Evolutionary conservation across 441 rosid species (phyloP).

Genomic region (Euphorbia corollata): DNA sequence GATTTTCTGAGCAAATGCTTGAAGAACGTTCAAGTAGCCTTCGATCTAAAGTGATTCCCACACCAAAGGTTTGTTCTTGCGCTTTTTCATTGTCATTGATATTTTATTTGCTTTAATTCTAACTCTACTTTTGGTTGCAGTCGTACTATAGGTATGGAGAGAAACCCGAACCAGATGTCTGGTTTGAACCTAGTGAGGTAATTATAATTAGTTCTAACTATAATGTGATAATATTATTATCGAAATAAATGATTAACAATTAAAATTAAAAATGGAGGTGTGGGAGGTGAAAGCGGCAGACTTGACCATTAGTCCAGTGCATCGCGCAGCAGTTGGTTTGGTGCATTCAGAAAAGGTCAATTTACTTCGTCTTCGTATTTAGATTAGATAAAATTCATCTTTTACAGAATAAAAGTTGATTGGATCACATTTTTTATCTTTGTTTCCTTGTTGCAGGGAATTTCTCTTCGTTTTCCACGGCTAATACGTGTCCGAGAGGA

Average conservation of each 20-base stretch:
- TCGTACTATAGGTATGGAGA: constrained; percentile 66
- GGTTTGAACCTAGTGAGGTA: constrained; percentile 94
- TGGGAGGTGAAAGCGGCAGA: constrained; percentile 99
- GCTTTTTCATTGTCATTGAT: constrained; percentile 4
- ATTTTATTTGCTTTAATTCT: constrained; percentile 12
- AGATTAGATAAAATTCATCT: too few relatives aligned
- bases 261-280: constrained; percentile 37
- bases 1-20: constrained; percentile 77
- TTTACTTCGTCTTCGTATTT: constrained; percentile 15
- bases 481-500: constrained; percentile 73
- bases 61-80: constrained; percentile 56
- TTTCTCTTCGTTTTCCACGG: constrained; percentile 84
- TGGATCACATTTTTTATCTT: background rate
- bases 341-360: constrained; percentile 69
- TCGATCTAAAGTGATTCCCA: constrained; percentile 60
- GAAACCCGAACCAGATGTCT: constrained; percentile 69
- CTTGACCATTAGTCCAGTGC: constrained; percentile 82
- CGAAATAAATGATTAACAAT: background rate
- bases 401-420: too few relatives aligned
- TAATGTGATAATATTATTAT: too few relatives aligned
- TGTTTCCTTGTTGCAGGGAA: constrained; percentile 42
- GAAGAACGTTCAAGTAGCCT: constrained; percentile 79
- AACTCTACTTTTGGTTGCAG: constrained; percentile 34
- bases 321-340: constrained; percentile 73
- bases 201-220: too few relatives aligned